Evolutionary conservation across 306 rosid genomes (phyloP), one percentile per base, ranked within the genome.

Genomic region (Sesbania bispinosa): DNA sequence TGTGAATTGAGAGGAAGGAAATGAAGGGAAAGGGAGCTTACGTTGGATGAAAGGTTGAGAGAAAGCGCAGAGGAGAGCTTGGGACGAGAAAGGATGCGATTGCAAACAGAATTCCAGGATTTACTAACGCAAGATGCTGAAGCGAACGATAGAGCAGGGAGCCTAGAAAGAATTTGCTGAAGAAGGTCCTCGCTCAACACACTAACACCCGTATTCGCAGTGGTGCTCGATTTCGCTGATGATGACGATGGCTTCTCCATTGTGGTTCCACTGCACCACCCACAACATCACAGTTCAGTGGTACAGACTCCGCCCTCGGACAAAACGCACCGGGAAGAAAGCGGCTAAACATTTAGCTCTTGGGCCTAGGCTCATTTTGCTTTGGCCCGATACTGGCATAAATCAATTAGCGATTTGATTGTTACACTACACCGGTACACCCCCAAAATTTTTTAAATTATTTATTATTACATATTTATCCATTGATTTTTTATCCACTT

Each of bases 41-140:
- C 96, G 26, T 6, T 32, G 5, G 73, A 75, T 1, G 78, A 81
- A 69, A 86, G 88, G 10, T 88, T 76, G 78, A 90, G 87, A 60
- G 96, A 86, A 62, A 90, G 85, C 10, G 94, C 92, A 1, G 90
- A 81, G 14, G 92, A 77, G 73, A 90, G 80, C 39, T 88, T 90
- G 11, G 94, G 90, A 19, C 87, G 85, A 66, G 80, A 68, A 68
- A 86, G 89, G 57, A 90, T 74, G 32, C 80, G 82, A 26, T 61
- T 69, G 86, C 90, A 82, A 10, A 81, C 10, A 6, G 54, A 76
- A 62, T 71, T 82, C 96, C 96, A 90, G 0, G 79, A 23, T 67
- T 83, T 88, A 83, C 24, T 79, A 60, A 90, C 90, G 85, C 92
- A 90, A 1, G 87, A 76, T 10, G 94, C 92, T 2, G 88, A 83